Conservation (phyloP, 352 stramenopile genomes). For the Pythium phragmitis region DNA sequence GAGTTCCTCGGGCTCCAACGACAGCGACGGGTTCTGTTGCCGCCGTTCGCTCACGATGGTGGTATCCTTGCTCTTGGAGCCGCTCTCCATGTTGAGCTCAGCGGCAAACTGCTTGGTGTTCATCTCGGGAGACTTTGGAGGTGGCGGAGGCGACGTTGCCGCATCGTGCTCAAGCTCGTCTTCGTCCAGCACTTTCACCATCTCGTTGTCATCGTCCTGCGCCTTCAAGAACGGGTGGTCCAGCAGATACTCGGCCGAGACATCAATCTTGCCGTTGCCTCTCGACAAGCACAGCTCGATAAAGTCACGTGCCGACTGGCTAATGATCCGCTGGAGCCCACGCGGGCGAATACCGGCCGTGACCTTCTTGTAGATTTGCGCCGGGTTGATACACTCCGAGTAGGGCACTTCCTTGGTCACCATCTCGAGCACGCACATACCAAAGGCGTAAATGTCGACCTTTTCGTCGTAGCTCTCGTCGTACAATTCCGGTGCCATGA, state of each 20-base stretch:
- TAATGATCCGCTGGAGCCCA: constrained; percentile 70
- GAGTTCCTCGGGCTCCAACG: constrained; percentile 51
- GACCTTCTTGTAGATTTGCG: constrained; percentile 92
- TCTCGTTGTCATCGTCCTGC: constrained; percentile 76
- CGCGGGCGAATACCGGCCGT: constrained; percentile 79
- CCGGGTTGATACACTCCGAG: constrained; percentile 92
- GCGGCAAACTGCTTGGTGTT: constrained; percentile 62
- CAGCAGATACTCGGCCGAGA: constrained; percentile 79
- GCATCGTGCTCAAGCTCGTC: constrained; percentile 58
- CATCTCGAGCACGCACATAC: constrained; percentile 99
- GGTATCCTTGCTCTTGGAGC: constrained; percentile 44
- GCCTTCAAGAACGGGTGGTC: constrained; percentile 75
- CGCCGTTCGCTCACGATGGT: constrained; percentile 35
- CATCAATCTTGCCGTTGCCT: constrained; percentile 76
- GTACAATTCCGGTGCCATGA: constrained; percentile 99
- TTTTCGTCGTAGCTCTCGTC: constrained; percentile 98
- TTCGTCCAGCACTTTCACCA: constrained; percentile 72
- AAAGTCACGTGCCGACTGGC: constrained; percentile 72
- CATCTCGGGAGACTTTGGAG: constrained; percentile 42
- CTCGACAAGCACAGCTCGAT: constrained; percentile 83
- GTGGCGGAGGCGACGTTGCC: constrained; percentile 28
- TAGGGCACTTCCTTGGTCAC: constrained; percentile 99
- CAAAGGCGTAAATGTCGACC: constrained; percentile 98
- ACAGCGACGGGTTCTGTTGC: constrained; percentile 57
- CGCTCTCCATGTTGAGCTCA: constrained; percentile 78